A percentile compares a stretch with the other conserved stretches of the same genome.
phyloP scores from a whole-genome alignment of 2,329 filamentous ascomycete genomes.

The Pseudogymnoascus verrucosus region DNA sequence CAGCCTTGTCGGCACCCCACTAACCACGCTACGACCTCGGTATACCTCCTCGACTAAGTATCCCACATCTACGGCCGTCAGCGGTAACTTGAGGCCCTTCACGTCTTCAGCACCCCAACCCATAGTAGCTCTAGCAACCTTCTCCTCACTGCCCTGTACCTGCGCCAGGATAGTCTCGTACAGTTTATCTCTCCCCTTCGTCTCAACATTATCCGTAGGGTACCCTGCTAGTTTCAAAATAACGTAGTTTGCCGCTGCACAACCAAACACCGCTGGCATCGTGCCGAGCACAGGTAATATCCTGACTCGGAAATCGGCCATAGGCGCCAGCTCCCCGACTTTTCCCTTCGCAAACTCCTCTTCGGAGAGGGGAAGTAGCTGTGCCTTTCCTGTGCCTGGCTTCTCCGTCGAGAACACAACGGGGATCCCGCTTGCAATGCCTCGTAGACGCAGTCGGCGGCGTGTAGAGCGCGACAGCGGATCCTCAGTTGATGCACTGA shows the following conservation, averaged over 20 bases:
- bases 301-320: constrained; percentile 89
- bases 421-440: constrained; percentile 77
- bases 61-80: constrained; percentile 73
- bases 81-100: constrained; percentile 68
- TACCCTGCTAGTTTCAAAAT: constrained; percentile 77
- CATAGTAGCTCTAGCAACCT: constrained; percentile 49
- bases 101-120: constrained; percentile 37
- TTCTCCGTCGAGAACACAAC: constrained; percentile 92
- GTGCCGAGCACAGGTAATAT: constrained; percentile 92
- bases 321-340: constrained; percentile 77
- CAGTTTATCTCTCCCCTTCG: constrained; percentile 81
- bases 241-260: constrained; percentile 85
- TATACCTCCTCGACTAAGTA: constrained; percentile 89
- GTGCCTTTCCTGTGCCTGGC: constrained; percentile 81
- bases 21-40: constrained; percentile 72
- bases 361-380: constrained; percentile 76
- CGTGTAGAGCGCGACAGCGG: constrained; percentile 79
- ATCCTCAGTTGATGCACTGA: constrained; percentile 80
- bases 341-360: constrained; percentile 81
- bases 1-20: constrained; percentile 70
- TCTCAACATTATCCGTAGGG: constrained; percentile 72
- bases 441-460: constrained; percentile 61
- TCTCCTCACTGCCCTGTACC: constrained; percentile 73
- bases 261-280: constrained; percentile 94
- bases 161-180: constrained; percentile 75